Percentiles rank a stretch among this genome's conserved stretches.
Conservation (phyloP, 257 asterid genomes). For the Mitragyna speciosa region DNA sequence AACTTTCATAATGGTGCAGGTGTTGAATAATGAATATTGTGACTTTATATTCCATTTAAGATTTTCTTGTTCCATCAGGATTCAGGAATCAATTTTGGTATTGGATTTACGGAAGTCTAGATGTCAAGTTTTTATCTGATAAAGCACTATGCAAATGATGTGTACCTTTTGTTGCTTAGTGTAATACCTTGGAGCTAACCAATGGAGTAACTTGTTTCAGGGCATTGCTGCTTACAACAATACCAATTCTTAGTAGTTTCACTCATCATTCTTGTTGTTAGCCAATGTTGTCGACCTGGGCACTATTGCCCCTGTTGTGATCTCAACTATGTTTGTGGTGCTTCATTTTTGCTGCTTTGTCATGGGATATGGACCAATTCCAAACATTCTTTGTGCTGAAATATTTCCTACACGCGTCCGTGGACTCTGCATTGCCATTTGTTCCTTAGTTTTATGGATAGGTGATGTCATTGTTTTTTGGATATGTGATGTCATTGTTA, state of each 20-base stretch:
- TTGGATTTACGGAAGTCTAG: background rate
- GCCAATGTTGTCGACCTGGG: constrained; percentile 65
- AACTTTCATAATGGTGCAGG: background rate
- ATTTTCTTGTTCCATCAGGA: background rate
- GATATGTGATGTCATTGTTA: constrained; percentile 87
- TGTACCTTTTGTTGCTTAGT: background rate
- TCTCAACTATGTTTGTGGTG: constrained; percentile 76
- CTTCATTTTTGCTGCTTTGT: constrained; percentile 84
- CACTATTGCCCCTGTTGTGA: constrained; percentile 53
- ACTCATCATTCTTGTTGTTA: constrained; percentile 58
- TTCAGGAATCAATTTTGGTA: background rate
- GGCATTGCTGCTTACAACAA: constrained; percentile 71
- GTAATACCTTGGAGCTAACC: too few relatives aligned
- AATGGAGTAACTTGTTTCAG: constrained; percentile 33
- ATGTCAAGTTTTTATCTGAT: background rate
- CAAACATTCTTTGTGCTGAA: constrained; percentile 84
- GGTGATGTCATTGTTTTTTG: constrained; percentile 89
- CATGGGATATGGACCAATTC: constrained; percentile 90
- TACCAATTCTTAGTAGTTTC: constrained; percentile 66
- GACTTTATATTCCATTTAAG: background rate
- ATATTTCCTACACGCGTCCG: constrained; percentile 88
- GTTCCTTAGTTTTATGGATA: constrained; percentile 87
- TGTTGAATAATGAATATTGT: background rate
- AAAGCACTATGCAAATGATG: background rate
- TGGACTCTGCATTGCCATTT: constrained; percentile 87